Base-by-base conservation (phyloP, 495 filamentous ascomycete genomes). In the Oidiodendron maius region DNA sequence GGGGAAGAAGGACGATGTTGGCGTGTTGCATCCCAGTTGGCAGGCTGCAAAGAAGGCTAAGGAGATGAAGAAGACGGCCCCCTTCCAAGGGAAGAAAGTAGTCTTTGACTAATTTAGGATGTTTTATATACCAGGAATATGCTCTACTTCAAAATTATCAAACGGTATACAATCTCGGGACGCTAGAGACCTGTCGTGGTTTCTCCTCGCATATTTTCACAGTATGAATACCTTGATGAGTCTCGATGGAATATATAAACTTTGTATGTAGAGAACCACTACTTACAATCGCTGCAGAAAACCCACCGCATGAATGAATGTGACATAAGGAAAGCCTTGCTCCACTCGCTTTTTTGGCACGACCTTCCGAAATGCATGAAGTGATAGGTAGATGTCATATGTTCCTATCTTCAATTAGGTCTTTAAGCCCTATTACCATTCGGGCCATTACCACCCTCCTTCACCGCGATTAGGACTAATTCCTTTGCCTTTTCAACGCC, bases 1-100 rank as follows among this genome's bases (percentile, higher is more conserved):
- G 51, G 50, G 46, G 3, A 78, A 74, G 56, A 69, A 76, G 44
- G 74, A 83, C 55, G 86, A 84, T 61, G 71, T 61, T 1, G 79
- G 80, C 0, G 58, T 82, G 5, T 62, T 97, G 57, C 93, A 98
- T 78, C 93, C 93, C 9, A 91, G 84, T 44, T 98, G 93, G 93
- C 84, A 88, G 65, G 93, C 93, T 5, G 87, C 83, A 36, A 86
- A 81, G 71, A 83, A 83, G 68, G 84, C 81, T 13, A 96, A 97
- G 66, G 87, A 90, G 66, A 72, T 63, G 56, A 77, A 76, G 55
- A 64, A 72, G 55, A 71, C 66, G 18, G 78, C 79, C 30, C 69
- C 75, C 8, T 95, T 93, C 55, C 64, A 84, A 61, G 94, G 93
- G 36, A 93, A 84, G 76, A 97, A 96, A 73, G 81, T 95, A 42